Conservation (phyloP, 148 eudicot genomes). For the Camellia granthamiana region DNA sequence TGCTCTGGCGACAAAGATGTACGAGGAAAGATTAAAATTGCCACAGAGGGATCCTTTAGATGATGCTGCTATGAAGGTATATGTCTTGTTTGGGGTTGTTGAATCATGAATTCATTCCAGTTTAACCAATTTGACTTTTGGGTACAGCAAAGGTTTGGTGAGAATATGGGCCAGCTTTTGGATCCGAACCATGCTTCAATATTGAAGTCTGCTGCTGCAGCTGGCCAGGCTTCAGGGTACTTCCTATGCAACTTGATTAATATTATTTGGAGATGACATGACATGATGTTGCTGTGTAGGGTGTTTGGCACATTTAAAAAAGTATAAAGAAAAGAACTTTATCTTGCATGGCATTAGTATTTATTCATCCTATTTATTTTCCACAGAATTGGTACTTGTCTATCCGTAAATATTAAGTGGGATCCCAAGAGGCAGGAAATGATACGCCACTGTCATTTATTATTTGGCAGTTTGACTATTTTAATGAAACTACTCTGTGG, state of each 20-base stretch:
- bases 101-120: neutral
- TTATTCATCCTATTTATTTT: neutral
- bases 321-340: neutral
- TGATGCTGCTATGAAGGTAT: slow-evolving; percentile 54
- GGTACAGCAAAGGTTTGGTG: slow-evolving; percentile 67
- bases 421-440: neutral
- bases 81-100: neutral
- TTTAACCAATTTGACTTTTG: slow-evolving; percentile 1
- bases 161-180: slow-evolving; percentile 47
- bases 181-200: slow-evolving; percentile 51
- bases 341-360: neutral
- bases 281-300: neutral
- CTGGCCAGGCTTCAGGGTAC: slow-evolving; percentile 61
- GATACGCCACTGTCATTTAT: neutral
- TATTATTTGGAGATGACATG: neutral
- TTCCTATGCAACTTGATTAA: neutral
- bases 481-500: neutral
- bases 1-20: slow-evolving; percentile 54
- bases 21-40: slow-evolving; percentile 53
- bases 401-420: neutral
- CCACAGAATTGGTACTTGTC: neutral
- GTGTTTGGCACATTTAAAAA: neutral
- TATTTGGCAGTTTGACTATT: neutral
- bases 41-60: slow-evolving; percentile 63
- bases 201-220: slow-evolving; percentile 44